These are phyloP conservation scores for Cajanus cajan DNA, from an alignment of 306 rosid genomes.

Conservation along the genomic window DNA sequence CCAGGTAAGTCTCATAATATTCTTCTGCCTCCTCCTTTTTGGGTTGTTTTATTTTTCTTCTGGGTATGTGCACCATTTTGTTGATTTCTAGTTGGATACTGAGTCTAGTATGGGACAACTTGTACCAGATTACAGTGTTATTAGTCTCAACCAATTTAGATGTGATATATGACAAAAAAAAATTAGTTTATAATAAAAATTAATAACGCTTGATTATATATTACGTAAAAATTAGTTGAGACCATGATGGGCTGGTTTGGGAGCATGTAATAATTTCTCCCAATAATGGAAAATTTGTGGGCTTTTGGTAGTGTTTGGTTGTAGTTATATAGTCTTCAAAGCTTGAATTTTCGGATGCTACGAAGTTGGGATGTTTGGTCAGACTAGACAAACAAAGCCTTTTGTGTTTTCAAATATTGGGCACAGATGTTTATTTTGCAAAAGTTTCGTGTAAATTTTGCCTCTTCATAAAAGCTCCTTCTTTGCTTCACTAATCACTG, in stretches of 20 bases:
- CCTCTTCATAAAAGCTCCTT: neutral
- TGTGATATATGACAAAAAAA: no score
- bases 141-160: no score
- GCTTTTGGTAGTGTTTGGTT: no score
- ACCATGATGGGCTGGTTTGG: no score
- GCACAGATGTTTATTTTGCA: neutral
- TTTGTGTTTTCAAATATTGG: neutral
- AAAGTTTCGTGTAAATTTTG: neutral
- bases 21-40: neutral
- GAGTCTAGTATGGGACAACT: neutral
- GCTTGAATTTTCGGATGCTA: neutral
- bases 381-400: neutral
- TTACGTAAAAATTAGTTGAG: no score
- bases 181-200: no score
- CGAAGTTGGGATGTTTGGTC: neutral
- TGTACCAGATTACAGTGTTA: neutral
- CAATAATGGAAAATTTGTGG: no score
- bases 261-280: no score
- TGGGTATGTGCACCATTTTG: neutral
- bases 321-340: neutral
- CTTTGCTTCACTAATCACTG: neutral
- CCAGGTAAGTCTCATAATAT: slow-evolving; percentile 10
- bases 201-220: no score
- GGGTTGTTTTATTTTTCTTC: neutral
- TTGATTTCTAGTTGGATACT: neutral